Percentiles rank a stretch among this genome's conserved stretches.
These are phyloP conservation scores for Microascus cirrosus DNA, from an alignment of 2,329 filamentous ascomycete genomes.

Conservation along the genomic window DNA sequence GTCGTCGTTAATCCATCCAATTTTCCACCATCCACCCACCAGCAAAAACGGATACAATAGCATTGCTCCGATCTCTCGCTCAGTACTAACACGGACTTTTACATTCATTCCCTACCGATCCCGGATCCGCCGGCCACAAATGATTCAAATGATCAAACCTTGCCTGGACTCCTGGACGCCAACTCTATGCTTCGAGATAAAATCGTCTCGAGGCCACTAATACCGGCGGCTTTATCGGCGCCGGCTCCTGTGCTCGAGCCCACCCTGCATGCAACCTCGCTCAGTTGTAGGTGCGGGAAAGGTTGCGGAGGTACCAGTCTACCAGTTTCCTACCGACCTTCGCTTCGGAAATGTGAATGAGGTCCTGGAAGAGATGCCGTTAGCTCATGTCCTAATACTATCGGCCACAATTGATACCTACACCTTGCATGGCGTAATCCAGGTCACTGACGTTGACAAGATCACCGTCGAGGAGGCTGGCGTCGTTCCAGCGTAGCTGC, in stretches of 20 bases:
- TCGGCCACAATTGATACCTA: conserved; percentile 41
- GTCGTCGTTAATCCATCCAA: not conserved
- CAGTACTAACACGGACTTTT: not conserved
- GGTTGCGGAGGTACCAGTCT: conserved; percentile 97
- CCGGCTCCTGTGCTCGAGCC: not conserved
- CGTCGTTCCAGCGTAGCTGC: conserved; percentile 86
- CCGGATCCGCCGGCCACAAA: not conserved
- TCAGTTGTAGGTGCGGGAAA: conserved; percentile 79
- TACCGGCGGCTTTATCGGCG: not conserved
- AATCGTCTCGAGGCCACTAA: not conserved
- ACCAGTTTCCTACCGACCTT: conserved; percentile 96
- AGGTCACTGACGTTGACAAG: conserved; percentile 88
- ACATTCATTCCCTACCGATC: not conserved
- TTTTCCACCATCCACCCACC: not conserved
- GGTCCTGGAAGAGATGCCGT: conserved; percentile 45
- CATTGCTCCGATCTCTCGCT: not conserved
- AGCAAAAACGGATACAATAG: not conserved
- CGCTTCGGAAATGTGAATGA: conserved; percentile 97
- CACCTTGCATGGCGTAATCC: conserved; percentile 92
- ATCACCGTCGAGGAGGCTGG: conserved; percentile 83
- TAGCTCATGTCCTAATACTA: not conserved
- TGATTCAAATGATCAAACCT: conserved; percentile 4
- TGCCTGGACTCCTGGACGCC: conserved; percentile 5
- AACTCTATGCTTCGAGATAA: conserved; percentile 5
- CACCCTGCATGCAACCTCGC: not conserved